Evolutionary conservation across 139 green algal genomes (phyloP).

Genomic region (Closterium sp.): DNA sequence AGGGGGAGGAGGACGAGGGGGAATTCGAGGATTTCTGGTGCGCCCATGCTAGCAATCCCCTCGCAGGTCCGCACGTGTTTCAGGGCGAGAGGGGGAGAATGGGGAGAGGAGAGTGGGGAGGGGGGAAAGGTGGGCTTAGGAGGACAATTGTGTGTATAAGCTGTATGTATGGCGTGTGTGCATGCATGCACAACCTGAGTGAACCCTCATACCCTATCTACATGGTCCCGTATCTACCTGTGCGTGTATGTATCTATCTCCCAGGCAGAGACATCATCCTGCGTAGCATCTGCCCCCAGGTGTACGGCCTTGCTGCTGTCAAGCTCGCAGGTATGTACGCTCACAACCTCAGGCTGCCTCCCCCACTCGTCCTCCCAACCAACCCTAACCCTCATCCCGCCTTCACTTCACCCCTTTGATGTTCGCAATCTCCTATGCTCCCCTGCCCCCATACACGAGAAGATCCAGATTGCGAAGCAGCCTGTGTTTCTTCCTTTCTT

Average conservation of each 20-base stretch:
- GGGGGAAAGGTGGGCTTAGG: not conserved
- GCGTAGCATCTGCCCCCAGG: constrained; percentile 38
- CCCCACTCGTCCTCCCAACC: not conserved
- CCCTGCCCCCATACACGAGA: too few species aligned
- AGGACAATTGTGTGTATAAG: not conserved
- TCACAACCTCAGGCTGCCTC: not conserved
- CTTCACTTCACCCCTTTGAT: too few species aligned
- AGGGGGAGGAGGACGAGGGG: constrained; percentile 33
- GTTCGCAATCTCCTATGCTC: too few species aligned
- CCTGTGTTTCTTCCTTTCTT: too few species aligned
- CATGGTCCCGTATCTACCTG: not conserved
- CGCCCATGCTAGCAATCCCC: constrained; percentile 51
- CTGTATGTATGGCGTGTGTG: not conserved
- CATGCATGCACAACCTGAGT: not conserved
- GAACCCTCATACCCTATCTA: not conserved
- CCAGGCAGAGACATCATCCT: constrained; percentile 39
- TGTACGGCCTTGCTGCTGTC: constrained; percentile 27
- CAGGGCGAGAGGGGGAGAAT: not conserved
- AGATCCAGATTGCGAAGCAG: too few species aligned
- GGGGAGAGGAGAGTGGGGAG: not conserved
- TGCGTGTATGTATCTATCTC: not conserved
- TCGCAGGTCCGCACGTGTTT: not conserved
- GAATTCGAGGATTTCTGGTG: constrained; percentile 66
- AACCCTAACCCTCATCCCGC: not conserved
- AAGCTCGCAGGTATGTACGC: constrained; percentile 25